A percentile compares a stretch with the other conserved stretches of the same genome.
Conservation (phyloP, 768 basidiomycete species). For the Strobilomyces dryophilus region DNA sequence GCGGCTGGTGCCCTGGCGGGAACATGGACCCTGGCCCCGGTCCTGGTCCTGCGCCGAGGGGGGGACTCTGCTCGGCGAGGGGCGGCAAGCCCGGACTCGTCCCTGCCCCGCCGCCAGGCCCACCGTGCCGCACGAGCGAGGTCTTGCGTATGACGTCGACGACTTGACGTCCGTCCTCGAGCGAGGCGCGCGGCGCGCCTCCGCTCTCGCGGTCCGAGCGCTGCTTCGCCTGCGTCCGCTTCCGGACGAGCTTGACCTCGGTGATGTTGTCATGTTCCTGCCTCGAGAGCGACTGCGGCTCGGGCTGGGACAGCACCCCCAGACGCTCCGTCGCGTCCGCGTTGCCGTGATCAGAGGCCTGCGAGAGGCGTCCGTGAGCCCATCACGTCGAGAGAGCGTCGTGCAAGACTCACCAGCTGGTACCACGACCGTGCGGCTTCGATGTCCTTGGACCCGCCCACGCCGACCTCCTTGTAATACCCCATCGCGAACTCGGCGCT, state of each 20-base stretch:
- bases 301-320: conserved; percentile 56
- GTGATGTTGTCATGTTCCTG: conserved; percentile 79
- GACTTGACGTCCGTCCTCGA: conserved; percentile 40
- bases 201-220: conserved; percentile 36
- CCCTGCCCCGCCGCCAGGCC: neutral
- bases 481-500: conserved; percentile 95
- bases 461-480: conserved; percentile 91
- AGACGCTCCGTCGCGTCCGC: conserved; percentile 75
- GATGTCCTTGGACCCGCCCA: conserved; percentile 66
- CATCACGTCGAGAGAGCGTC: neutral
- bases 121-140: conserved; percentile 31
- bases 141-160: conserved; percentile 54
- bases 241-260: conserved; percentile 75
- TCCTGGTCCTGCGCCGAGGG: too few species aligned
- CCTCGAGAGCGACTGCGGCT: conserved; percentile 64
- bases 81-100: neutral
- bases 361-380: neutral
- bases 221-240: conserved; percentile 69
- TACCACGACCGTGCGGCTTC: conserved; percentile 78
- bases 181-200: conserved; percentile 6
- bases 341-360: conserved; percentile 73
- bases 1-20: too few species aligned
- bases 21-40: too few species aligned
- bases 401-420: conserved; percentile 40
- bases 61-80: neutral